phyloP scores from a whole-genome alignment of 1,284 basidiomycete genomes.

The Porogramme epimiltina region DNA sequence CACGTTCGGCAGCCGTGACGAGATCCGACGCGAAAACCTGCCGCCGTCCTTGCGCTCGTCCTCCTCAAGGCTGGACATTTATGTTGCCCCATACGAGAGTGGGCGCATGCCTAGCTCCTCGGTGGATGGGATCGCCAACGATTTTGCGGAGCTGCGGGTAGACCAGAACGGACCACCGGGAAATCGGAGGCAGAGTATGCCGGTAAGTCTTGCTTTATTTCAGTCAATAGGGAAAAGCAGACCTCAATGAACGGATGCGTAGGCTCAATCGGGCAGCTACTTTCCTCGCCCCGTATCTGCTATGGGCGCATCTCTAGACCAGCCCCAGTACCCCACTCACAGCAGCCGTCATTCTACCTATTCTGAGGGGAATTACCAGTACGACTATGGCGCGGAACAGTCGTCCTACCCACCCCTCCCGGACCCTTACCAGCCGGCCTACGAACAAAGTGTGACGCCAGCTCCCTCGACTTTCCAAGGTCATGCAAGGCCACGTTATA shows the following conservation, averaged over 20 bases:
- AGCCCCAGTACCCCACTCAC: constrained; percentile 27
- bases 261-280: constrained; percentile 38
- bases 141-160: constrained; percentile 69
- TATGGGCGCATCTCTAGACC: constrained; percentile 32
- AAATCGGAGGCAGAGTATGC: constrained; percentile 58
- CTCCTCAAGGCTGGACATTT: constrained; percentile 67
- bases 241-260: not conserved
- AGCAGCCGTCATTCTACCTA: constrained; percentile 32
- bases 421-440: constrained; percentile 51
- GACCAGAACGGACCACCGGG: constrained; percentile 32
- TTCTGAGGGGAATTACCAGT: constrained; percentile 23
- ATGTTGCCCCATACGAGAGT: constrained; percentile 68
- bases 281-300: constrained; percentile 41
- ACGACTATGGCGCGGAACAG: constrained; percentile 35
- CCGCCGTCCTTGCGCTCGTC: constrained; percentile 60
- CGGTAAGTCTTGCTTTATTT: constrained; percentile 49
- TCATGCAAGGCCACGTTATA: constrained; percentile 56
- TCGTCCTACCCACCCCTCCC: constrained; percentile 35
- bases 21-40: constrained; percentile 52
- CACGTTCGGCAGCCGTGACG: constrained; percentile 32
- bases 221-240: too few species aligned
- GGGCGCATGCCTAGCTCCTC: constrained; percentile 32
- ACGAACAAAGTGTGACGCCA: constrained; percentile 45
- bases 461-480: constrained; percentile 36
- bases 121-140: constrained; percentile 56